Evolutionary conservation across 768 basidiomycete species (phyloP).

Genomic region (Pleurotus platypus): DNA sequence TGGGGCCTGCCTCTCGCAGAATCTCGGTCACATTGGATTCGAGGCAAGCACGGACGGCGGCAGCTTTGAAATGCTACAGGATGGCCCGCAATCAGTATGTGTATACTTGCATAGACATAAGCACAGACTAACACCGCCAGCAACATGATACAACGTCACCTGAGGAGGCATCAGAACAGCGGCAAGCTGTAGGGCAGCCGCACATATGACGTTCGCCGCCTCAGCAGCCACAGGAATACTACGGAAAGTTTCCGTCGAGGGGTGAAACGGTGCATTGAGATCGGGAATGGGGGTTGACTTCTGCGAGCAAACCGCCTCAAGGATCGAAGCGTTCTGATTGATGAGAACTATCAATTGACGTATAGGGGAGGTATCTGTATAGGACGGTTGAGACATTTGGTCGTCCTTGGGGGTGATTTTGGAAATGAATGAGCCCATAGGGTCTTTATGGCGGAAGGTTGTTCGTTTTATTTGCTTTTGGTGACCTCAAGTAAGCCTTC

Average conservation of each 20-base stretch:
- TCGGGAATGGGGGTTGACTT: slow-evolving; percentile 17
- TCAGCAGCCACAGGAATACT: slow-evolving; percentile 19
- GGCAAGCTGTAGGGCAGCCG: slow-evolving; percentile 27
- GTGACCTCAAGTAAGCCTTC: no score
- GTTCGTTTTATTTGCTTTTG: no score
- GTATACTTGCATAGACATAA: neutral
- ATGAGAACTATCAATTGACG: slow-evolving; percentile 17
- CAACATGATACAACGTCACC: slow-evolving; percentile 19
- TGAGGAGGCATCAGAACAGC: slow-evolving; percentile 23
- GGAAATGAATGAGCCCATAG: neutral
- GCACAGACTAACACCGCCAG: slow-evolving; percentile 21
- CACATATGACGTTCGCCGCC: slow-evolving; percentile 24
- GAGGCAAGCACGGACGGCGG: slow-evolving; percentile 25
- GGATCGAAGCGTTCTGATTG: slow-evolving; percentile 15
- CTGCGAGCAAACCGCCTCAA: slow-evolving; percentile 14
- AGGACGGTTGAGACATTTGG: neutral
- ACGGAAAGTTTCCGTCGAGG: slow-evolving; percentile 23
- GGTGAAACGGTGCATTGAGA: slow-evolving; percentile 19
- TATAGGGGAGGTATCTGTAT: neutral
- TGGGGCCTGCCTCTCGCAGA: slow-evolving; percentile 33
- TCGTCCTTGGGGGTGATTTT: neutral
- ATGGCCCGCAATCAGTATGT: neutral
- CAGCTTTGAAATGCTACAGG: slow-evolving; percentile 21
- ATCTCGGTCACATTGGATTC: slow-evolving; percentile 36
- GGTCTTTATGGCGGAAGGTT: neutral